These are phyloP conservation scores for Skeletonema grethae DNA, from an alignment of 108 stramenopile species.

Conservation along the genomic window DNA sequence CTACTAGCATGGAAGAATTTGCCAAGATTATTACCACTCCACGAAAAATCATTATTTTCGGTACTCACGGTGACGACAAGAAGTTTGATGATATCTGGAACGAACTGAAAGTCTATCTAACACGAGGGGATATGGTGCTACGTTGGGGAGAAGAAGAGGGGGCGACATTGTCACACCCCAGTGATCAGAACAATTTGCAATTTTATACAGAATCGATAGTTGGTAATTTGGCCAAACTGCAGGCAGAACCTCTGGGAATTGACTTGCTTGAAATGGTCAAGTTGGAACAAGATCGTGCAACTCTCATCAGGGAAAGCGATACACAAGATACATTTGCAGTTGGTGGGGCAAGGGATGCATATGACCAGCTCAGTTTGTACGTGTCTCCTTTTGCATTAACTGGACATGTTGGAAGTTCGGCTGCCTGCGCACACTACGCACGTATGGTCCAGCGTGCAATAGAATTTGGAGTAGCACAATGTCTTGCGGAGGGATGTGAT, in stretches of 20 bases:
- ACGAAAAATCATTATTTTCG: constrained; percentile 39
- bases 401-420: constrained; percentile 64
- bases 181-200: constrained; percentile 12
- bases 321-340: constrained; percentile 83
- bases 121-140: constrained; percentile 32
- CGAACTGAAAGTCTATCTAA: constrained; percentile 8
- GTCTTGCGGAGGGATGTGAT: constrained; percentile 89
- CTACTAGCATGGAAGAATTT: constrained; percentile 21
- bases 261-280: constrained; percentile 81
- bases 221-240: constrained; percentile 32
- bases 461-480: constrained; percentile 91
- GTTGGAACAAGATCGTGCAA: constrained; percentile 52
- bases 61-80: constrained; percentile 26
- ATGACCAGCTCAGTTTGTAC: constrained; percentile 67
- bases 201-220: constrained; percentile 23
- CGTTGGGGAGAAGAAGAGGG: constrained; percentile 46
- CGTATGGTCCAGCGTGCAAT: constrained; percentile 93
- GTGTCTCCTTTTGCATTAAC: constrained; percentile 72
- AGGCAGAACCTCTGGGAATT: constrained; percentile 56
- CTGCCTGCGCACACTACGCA: constrained; percentile 59
- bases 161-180: neutral
- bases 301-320: constrained; percentile 42
- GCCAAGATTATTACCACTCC: constrained; percentile 7
- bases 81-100: constrained; percentile 33
- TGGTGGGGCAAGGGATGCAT: constrained; percentile 83